Conservation (phyloP, 164 flowering plant species). For the Houttuynia cordata region DNA sequence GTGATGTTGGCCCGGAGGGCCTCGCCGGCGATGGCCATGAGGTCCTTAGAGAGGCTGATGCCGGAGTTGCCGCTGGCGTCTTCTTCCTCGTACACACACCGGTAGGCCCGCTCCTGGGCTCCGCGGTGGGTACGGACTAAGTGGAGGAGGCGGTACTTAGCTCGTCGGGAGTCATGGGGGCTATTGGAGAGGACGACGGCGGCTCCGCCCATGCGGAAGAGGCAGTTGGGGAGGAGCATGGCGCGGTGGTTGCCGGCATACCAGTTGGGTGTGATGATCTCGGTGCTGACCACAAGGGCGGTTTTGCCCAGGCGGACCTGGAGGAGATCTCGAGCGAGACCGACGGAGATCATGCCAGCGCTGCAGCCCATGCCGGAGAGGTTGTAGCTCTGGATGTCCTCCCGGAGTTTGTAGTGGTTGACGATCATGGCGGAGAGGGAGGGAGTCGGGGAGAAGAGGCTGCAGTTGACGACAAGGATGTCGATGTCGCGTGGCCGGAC, state of each 20-base stretch:
- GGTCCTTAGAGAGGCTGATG: conserved; percentile 28
- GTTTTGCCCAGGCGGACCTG: conserved; percentile 10
- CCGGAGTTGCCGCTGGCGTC: conserved; percentile 12
- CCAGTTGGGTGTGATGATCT: conserved; percentile 12
- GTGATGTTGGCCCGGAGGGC: conserved; percentile 34
- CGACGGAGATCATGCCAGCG: conserved; percentile 12
- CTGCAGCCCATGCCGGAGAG: conserved; percentile 24
- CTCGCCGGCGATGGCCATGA: conserved; percentile 34
- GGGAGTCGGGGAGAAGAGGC: conserved; percentile 14
- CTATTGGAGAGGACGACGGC: conserved; percentile 12
- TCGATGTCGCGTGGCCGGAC: conserved; percentile 15
- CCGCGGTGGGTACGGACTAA: conserved; percentile 15
- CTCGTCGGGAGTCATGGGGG: conserved; percentile 8
- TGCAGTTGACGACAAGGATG: conserved; percentile 13
- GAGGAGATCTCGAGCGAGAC: conserved; percentile 12
- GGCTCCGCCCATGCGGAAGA: conserved; percentile 15
- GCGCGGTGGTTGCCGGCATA: conserved; percentile 10
- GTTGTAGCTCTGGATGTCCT: conserved; percentile 14
- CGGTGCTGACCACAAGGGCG: conserved; percentile 14
- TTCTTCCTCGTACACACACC: conserved; percentile 13
- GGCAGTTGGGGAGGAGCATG: conserved; percentile 15
- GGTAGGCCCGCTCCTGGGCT: conserved; percentile 11
- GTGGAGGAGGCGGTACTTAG: conserved; percentile 11
- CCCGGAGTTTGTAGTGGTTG: conserved; percentile 17
- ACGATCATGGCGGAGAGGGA: conserved; percentile 17